phyloP scores from a whole-genome alignment of 2,329 filamentous ascomycete genomes.

The Cladophialophora chaetospira region DNA sequence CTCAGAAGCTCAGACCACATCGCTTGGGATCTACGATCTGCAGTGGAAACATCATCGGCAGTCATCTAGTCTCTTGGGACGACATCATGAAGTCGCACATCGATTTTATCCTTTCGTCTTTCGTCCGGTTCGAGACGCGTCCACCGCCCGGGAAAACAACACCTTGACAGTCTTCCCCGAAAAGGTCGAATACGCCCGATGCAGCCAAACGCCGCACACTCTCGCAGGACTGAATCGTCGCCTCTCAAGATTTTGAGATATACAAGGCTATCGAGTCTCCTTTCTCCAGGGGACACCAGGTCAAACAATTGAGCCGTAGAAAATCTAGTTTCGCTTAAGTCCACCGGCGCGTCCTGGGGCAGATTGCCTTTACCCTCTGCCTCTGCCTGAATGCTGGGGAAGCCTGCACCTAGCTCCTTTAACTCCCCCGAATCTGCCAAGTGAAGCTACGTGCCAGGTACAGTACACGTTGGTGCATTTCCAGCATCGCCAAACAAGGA shows the following conservation, averaged over 20 bases:
- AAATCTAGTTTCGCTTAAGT: background rate
- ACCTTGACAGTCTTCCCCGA: background rate
- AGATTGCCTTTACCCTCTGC: background rate
- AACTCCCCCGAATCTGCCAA: background rate
- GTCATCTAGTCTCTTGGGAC: too few relatives aligned
- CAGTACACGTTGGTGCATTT: background rate
- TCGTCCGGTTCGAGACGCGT: background rate
- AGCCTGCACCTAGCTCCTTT: constrained; percentile 2
- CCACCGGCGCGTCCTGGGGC: background rate
- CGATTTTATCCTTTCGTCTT: background rate
- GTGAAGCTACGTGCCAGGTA: background rate
- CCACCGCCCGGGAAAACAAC: constrained; percentile 7
- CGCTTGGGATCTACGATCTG: background rate
- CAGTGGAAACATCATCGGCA: background rate
- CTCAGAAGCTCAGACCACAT: background rate
- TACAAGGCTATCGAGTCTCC: background rate
- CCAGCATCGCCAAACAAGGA: constrained; percentile 14
- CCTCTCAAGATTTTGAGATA: background rate
- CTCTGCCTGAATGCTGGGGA: background rate
- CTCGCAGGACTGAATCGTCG: background rate
- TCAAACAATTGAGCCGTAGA: background rate
- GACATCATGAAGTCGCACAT: too few relatives aligned
- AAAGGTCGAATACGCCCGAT: background rate
- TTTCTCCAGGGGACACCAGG: background rate
- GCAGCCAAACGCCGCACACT: too few relatives aligned